Conservation (phyloP, 2,329 filamentous ascomycete species). For the Nectriaceae sp. region DNA sequence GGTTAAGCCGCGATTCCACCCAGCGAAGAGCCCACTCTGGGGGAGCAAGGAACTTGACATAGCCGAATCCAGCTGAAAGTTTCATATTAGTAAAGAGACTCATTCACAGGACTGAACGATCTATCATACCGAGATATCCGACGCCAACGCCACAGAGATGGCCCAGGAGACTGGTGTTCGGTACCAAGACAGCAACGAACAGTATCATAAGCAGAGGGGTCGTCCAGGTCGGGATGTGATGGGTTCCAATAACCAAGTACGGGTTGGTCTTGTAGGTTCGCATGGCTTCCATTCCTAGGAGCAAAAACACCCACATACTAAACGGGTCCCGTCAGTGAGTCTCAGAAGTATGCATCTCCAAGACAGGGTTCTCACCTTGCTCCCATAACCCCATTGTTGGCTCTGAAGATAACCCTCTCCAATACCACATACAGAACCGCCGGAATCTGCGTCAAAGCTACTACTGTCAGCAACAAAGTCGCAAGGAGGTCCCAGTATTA, state of each 20-base stretch:
- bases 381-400: conserved; percentile 76
- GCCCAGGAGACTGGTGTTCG: conserved; percentile 80
- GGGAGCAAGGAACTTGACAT: conserved; percentile 85
- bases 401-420: conserved; percentile 70
- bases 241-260: conserved; percentile 63
- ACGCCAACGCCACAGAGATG: conserved; percentile 82
- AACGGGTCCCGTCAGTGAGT: conserved; percentile 6
- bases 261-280: conserved; percentile 84
- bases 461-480: conserved; percentile 11
- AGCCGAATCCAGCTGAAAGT: conserved; percentile 74
- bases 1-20: conserved; percentile 85
- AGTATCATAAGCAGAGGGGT: conserved; percentile 79
- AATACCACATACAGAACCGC: conserved; percentile 78
- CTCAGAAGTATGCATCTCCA: neutral
- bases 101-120: neutral
- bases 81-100: conserved; percentile 9
- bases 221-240: conserved; percentile 87
- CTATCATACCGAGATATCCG: conserved; percentile 77
- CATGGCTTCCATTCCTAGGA: conserved; percentile 82
- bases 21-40: conserved; percentile 86
- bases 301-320: conserved; percentile 90
- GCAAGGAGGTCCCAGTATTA: neutral
- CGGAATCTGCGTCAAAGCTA: conserved; percentile 79
- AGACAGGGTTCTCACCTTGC: conserved; percentile 62
- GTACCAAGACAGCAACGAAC: conserved; percentile 74